Percentiles rank a stretch among this genome's conserved stretches.
These are phyloP conservation scores for Aplosporella prunicola DNA, from an alignment of 2,329 filamentous ascomycete genomes.

Conservation along the genomic window DNA sequence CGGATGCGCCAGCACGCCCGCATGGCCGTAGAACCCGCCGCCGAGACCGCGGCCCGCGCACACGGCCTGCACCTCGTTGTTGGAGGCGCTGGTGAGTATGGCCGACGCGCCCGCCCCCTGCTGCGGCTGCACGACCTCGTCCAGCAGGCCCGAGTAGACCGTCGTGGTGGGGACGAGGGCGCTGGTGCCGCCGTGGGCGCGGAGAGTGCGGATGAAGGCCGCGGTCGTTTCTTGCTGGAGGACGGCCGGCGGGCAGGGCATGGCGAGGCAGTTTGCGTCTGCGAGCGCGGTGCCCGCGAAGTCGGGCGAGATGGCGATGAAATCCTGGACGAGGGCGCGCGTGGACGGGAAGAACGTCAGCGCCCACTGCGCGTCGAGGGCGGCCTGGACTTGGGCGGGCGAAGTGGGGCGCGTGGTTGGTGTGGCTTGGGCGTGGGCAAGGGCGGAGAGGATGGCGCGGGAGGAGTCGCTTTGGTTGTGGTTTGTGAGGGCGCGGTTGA, in stretches of 20 bases:
- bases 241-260: constrained; percentile 30
- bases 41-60: constrained; percentile 34
- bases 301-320: constrained; percentile 45
- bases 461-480: no score
- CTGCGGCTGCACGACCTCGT: constrained; percentile 46
- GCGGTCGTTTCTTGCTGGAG: constrained; percentile 41
- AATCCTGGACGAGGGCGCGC: constrained; percentile 36
- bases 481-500: no score
- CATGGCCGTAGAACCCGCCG: constrained; percentile 41
- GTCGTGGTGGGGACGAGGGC: constrained; percentile 48
- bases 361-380: constrained; percentile 47
- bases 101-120: constrained; percentile 39
- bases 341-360: constrained; percentile 50
- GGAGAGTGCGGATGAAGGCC: constrained; percentile 35
- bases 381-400: constrained; percentile 45
- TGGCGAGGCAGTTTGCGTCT: constrained; percentile 16
- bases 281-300: constrained; percentile 41
- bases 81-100: constrained; percentile 40
- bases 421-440: no score
- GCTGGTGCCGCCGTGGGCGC: constrained; percentile 38
- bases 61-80: constrained; percentile 39
- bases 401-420: no score
- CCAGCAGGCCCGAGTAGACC: constrained; percentile 39
- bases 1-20: constrained; percentile 42
- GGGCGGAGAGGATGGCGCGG: no score